These are phyloP conservation scores for Cladophialophora carrionii DNA, from an alignment of 2,329 filamentous ascomycete species.

Conservation along the genomic window DNA sequence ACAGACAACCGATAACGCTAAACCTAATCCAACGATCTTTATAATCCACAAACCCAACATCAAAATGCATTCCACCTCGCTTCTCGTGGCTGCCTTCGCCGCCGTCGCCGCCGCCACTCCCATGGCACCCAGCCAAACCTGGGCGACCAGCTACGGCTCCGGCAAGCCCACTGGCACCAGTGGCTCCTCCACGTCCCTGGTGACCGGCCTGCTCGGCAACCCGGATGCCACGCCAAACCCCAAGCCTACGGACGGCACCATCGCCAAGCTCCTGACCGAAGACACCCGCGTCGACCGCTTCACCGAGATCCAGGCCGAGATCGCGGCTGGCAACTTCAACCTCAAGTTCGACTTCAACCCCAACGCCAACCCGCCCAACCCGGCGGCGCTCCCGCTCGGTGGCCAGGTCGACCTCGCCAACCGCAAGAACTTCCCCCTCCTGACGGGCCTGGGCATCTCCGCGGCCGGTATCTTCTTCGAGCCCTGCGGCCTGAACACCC, in stretches of 20 bases:
- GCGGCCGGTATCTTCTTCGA: slow-evolving; percentile 37
- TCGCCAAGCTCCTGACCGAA: slow-evolving; percentile 37
- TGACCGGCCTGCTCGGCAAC: slow-evolving; percentile 24
- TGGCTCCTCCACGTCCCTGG: neutral
- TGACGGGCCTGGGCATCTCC: slow-evolving; percentile 37
- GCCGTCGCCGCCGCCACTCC: slow-evolving; percentile 32
- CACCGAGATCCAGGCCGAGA: slow-evolving; percentile 30
- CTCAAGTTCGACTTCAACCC: slow-evolving; percentile 40
- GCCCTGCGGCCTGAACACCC: slow-evolving; percentile 54
- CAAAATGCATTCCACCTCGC: slow-evolving; percentile 33
- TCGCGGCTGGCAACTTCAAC: slow-evolving; percentile 29
- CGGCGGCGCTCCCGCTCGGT: slow-evolving; percentile 36
- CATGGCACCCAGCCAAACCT: slow-evolving; percentile 18
- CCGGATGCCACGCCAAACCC: slow-evolving; percentile 23
- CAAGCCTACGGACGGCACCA: slow-evolving; percentile 34
- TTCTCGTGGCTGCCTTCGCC: slow-evolving; percentile 33
- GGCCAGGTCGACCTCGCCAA: slow-evolving; percentile 40
- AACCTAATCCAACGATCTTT: slow-evolving; percentile 2
- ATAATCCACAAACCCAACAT: slow-evolving; percentile 4
- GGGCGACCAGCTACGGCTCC: slow-evolving; percentile 21
- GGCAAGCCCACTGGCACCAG: neutral
- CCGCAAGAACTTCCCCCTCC: slow-evolving; percentile 37
- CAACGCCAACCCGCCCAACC: slow-evolving; percentile 33
- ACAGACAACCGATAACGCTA: slow-evolving; percentile 1
- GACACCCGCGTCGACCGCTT: slow-evolving; percentile 34